phyloP scores from a whole-genome alignment of 305 asterid species.

The Withania somnifera region DNA sequence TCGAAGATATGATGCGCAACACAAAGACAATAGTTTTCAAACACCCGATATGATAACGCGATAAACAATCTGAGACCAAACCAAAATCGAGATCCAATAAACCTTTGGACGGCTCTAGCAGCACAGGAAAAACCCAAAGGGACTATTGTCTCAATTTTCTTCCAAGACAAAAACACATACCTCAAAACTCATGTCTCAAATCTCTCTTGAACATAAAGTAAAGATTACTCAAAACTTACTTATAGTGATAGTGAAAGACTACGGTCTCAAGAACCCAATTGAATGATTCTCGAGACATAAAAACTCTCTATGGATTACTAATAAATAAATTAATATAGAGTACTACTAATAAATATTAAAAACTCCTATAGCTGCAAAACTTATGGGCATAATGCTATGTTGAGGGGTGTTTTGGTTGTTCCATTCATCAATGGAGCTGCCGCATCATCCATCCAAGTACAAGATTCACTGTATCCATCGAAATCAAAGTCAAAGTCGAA shows the following conservation, averaged over 20 bases:
- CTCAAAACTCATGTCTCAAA: constrained; percentile 6
- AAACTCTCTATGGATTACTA: background rate
- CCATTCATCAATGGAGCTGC: constrained; percentile 29
- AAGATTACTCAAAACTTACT: background rate
- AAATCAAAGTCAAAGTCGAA: constrained; percentile 51
- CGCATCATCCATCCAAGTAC: constrained; percentile 43
- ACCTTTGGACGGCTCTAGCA: constrained; percentile 8
- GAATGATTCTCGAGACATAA: constrained; percentile 6
- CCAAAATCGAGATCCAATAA: background rate
- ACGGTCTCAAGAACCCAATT: constrained; percentile 12
- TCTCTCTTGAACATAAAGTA: constrained; percentile 10
- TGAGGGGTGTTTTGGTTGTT: constrained; percentile 31
- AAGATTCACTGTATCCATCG: constrained; percentile 30
- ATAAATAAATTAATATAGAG: background rate
- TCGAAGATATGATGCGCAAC: background rate
- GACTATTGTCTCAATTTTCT: background rate
- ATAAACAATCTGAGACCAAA: background rate
- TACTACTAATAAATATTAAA: background rate
- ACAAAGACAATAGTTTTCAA: background rate
- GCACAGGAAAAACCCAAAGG: constrained; percentile 58
- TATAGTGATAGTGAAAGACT: background rate
- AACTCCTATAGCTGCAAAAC: constrained; percentile 55
- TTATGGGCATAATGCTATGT: constrained; percentile 63
- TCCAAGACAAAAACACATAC: background rate
- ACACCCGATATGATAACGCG: background rate